A percentile compares a stretch with the other conserved stretches of the same genome.
These are phyloP conservation scores for Kentomonas sorsogonicus DNA, from an alignment of 208 protist species.

Conservation along the genomic window DNA sequence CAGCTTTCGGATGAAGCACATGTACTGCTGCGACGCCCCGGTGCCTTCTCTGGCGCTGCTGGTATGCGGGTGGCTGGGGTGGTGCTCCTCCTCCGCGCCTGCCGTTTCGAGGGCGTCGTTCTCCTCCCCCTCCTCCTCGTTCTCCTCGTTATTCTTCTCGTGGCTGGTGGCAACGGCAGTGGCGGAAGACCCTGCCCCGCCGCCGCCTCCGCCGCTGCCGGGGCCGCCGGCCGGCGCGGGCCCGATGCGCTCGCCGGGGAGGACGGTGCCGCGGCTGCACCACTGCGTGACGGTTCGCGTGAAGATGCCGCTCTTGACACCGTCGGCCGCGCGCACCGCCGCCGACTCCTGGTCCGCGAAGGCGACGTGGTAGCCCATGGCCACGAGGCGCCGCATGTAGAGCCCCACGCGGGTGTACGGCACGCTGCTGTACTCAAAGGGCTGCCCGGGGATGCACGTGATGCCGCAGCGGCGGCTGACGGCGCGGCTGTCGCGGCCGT, in stretches of 20 bases:
- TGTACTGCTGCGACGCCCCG: constrained; percentile 54
- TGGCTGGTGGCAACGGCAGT: not conserved
- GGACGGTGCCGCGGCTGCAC: constrained; percentile 78
- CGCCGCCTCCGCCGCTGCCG: constrained; percentile 7
- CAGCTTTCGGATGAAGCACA: constrained; percentile 45
- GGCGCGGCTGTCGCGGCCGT: constrained; percentile 75
- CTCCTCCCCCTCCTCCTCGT: constrained; percentile 17
- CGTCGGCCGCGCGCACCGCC: constrained; percentile 66
- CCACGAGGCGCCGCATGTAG: constrained; percentile 78
- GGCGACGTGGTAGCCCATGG: constrained; percentile 87
- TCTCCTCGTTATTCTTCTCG: constrained; percentile 8
- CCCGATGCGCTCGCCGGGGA: constrained; percentile 69
- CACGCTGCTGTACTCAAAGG: constrained; percentile 83
- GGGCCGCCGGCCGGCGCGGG: constrained; percentile 23
- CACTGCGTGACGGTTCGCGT: constrained; percentile 58
- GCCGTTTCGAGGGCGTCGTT: constrained; percentile 6
- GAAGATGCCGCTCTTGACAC: constrained; percentile 65
- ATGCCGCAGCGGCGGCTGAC: constrained; percentile 83
- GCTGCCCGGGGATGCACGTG: constrained; percentile 71
- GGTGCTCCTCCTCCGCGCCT: not conserved
- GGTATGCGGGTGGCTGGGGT: no score
- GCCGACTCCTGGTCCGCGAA: constrained; percentile 87
- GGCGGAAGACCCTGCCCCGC: not conserved
- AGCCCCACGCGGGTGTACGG: constrained; percentile 72
- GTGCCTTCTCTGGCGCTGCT: not conserved